These are phyloP conservation scores for Lablab purpureus DNA, from an alignment of 306 rosid genomes.

Conservation along the genomic window DNA sequence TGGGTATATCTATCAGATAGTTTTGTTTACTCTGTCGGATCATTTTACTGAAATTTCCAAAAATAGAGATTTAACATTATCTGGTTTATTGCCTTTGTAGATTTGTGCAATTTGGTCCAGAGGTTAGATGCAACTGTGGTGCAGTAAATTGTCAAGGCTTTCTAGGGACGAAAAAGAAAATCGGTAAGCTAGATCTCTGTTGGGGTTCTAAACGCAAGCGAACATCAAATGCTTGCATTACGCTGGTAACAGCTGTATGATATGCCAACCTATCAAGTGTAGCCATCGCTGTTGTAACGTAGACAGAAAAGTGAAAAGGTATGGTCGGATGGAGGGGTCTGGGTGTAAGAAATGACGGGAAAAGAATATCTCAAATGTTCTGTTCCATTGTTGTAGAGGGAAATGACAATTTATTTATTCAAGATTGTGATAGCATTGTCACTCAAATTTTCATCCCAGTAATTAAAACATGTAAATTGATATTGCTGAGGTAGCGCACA, in stretches of 20 bases:
- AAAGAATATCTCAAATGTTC: conserved; percentile 32
- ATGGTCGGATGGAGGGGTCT: background rate
- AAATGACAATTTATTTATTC: conserved; percentile 13
- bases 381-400: conserved; percentile 2
- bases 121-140: conserved; percentile 84
- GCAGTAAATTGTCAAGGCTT: conserved; percentile 84
- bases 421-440: conserved; percentile 25
- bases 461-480: conserved; percentile 40
- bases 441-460: conserved; percentile 21
- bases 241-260: conserved; percentile 48
- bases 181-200: conserved; percentile 55
- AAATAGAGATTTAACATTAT: background rate
- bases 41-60: background rate
- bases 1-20: background rate
- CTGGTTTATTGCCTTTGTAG: conserved; percentile 49
- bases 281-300: conserved; percentile 36
- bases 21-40: background rate
- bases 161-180: conserved; percentile 84
- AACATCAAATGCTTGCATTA: conserved; percentile 55
- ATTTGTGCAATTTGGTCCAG: conserved; percentile 95
- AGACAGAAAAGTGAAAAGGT: conserved; percentile 31
- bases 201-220: conserved; percentile 93
- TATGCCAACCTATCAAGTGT: conserved; percentile 34
- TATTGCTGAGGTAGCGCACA: conserved; percentile 10
- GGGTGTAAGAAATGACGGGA: conserved; percentile 18